A percentile compares a stretch with the other conserved stretches of the same genome.
Evolutionary conservation across 805 yeast genomes (phyloP).

Genomic region (Candida vaughaniae): DNA sequence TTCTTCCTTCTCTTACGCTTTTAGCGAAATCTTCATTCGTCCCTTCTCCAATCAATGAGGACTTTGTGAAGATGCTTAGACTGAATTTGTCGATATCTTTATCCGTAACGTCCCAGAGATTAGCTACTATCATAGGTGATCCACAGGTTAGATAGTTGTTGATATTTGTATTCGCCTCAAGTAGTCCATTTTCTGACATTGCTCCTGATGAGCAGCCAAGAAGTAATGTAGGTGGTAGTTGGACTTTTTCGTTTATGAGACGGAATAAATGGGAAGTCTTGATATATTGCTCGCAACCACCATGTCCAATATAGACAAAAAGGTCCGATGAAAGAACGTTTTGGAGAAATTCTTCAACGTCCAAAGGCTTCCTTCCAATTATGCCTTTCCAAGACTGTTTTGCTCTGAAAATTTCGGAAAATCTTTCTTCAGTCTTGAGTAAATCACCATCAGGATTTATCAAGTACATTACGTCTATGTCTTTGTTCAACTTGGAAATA

Average conservation of each 20-base stretch:
- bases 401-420: constrained; percentile 23
- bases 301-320: constrained; percentile 88
- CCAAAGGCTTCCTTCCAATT: constrained; percentile 56
- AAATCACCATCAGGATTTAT: constrained; percentile 86
- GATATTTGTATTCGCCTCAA: constrained; percentile 76
- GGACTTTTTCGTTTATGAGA: constrained; percentile 22
- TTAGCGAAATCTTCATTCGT: constrained; percentile 38
- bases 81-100: constrained; percentile 88
- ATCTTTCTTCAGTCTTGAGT: constrained; percentile 56
- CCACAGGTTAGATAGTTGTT: constrained; percentile 77
- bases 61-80: constrained; percentile 52
- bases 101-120: constrained; percentile 96
- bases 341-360: constrained; percentile 42
- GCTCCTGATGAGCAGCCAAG: constrained; percentile 92
- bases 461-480: constrained; percentile 39
- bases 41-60: constrained; percentile 53
- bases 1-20: constrained; percentile 65
- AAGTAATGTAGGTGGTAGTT: constrained; percentile 61
- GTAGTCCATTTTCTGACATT: constrained; percentile 52
- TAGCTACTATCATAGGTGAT: constrained; percentile 78
- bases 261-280: constrained; percentile 49
- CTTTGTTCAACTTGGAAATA: background rate
- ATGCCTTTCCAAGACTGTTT: constrained; percentile 38
- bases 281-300: constrained; percentile 89
- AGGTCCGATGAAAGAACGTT: constrained; percentile 43